Evolutionary conservation across 345 rosid genomes (phyloP), one percentile per base, ranked within the genome.

Genomic region (Eucalyptus albens): DNA sequence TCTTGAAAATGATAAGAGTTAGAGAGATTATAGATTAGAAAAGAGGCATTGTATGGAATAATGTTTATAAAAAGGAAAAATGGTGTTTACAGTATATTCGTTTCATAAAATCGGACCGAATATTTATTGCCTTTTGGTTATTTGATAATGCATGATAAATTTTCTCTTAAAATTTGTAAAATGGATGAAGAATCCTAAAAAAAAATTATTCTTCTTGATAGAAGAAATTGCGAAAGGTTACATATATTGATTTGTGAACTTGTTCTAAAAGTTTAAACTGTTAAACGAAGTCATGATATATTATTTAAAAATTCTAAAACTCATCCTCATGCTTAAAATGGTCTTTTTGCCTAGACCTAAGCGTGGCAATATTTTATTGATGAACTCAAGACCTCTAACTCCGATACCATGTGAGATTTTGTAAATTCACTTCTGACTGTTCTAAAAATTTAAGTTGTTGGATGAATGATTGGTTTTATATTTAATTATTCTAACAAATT

Each of bases 361-460:
- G 56, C 5, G 0, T 53, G 24, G 24, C 7, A 53, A 53, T 19
- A 19, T 53, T 3, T 53, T 3, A 8, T 53, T 53, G 0, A 0
- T 53, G 5, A 53, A 19, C 5, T 53, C 24, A 53, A 53, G 24
- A 0, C 0, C 2, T 53, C 2, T 53, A 19, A 0, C 0, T 53
- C 4, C 21, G 10, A 53, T 53, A 53, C 0, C 4, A 21, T 4
- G 5, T 53, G 26, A 53, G 26, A 53, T 53, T 21, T 53, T 53
- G 0, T 53, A 21, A 53, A 53, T 7, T 0, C 10, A 53, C 1
- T 53, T 19, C 0, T 0, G 1, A 19, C 1, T 19, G 0, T 53
- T 53, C 59, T 53, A 53, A 19, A 53, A 53, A 53, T 53, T 53
- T 8, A 53, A 53, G 5, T 0, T 8, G 0, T 53, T 53, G 4